These are phyloP conservation scores for Protea cynaroides DNA, from an alignment of 164 flowering plant species.

Conservation along the genomic window DNA sequence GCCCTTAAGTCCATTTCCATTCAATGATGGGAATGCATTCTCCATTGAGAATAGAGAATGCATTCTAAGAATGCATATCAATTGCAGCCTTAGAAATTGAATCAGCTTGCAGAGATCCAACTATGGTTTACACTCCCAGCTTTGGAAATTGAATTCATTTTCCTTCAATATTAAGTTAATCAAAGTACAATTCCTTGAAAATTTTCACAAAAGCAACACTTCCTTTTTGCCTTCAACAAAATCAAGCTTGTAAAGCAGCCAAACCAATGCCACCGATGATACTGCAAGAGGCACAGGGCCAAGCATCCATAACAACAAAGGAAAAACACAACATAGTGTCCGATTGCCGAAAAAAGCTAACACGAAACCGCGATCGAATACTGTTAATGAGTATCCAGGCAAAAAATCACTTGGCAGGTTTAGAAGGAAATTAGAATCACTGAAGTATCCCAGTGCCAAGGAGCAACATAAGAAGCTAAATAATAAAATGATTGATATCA, in stretches of 20 bases:
- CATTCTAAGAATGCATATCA: no score
- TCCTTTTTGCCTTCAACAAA: slow-evolving; percentile 15
- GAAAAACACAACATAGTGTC: slow-evolving; percentile 39
- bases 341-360: slow-evolving; percentile 50
- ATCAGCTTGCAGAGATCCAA: no score
- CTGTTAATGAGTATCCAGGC: slow-evolving; percentile 12
- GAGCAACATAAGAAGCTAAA: slow-evolving; percentile 66
- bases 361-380: slow-evolving; percentile 50
- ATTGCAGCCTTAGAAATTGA: no score
- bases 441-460: slow-evolving; percentile 43
- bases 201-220: no score
- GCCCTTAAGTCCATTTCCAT: no score
- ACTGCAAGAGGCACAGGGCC: slow-evolving; percentile 51
- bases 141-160: no score
- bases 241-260: slow-evolving; percentile 52
- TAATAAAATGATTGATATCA: slow-evolving; percentile 35
- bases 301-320: slow-evolving; percentile 62
- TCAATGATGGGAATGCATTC: no score
- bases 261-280: slow-evolving; percentile 46
- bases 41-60: no score
- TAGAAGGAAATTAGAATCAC: slow-evolving; percentile 54
- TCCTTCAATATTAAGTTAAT: no score
- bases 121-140: no score
- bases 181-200: no score
- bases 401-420: slow-evolving; percentile 17